A percentile compares a stretch with the other conserved stretches of the same genome.
These are phyloP conservation scores for Stropharia rugosoannulata DNA, from an alignment of 768 basidiomycete species.

Conservation along the genomic window DNA sequence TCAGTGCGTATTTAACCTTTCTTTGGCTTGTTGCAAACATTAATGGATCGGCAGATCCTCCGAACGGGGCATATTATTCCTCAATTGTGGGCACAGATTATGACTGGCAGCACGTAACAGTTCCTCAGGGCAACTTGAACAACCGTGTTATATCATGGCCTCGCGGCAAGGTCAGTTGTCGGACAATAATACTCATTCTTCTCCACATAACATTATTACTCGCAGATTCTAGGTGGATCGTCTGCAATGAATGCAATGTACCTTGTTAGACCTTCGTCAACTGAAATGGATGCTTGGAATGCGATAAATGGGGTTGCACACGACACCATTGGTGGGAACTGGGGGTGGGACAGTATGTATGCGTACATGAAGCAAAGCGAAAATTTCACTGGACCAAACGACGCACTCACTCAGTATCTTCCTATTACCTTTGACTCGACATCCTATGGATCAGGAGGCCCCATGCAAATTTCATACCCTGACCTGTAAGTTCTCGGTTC, in stretches of 20 bases:
- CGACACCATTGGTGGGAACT: constrained; percentile 20
- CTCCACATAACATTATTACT: not conserved
- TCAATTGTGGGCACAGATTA: constrained; percentile 43
- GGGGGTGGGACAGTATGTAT: constrained; percentile 47
- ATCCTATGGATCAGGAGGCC: constrained; percentile 51
- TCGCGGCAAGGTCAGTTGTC: constrained; percentile 44
- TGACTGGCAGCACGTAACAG: constrained; percentile 49
- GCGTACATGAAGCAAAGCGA: constrained; percentile 51
- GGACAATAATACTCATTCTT: not conserved
- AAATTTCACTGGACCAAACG: constrained; percentile 49
- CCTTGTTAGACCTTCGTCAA: constrained; percentile 46
- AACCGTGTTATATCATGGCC: constrained; percentile 50
- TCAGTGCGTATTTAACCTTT: constrained; percentile 1
- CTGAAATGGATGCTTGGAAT: constrained; percentile 48
- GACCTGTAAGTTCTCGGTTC: constrained; percentile 38
- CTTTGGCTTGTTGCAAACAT: not conserved
- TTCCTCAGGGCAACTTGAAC: constrained; percentile 37
- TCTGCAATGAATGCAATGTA: constrained; percentile 66
- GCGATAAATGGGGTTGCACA: constrained; percentile 32
- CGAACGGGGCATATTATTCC: constrained; percentile 45
- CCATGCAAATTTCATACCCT: constrained; percentile 40
- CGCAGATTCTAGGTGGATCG: constrained; percentile 51
- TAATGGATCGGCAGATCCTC: constrained; percentile 28
- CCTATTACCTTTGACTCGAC: constrained; percentile 42
- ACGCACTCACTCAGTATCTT: constrained; percentile 33